These are phyloP conservation scores for Neopestalotiopsis clavispora DNA, from an alignment of 2,329 filamentous ascomycete genomes.

Conservation along the genomic window DNA sequence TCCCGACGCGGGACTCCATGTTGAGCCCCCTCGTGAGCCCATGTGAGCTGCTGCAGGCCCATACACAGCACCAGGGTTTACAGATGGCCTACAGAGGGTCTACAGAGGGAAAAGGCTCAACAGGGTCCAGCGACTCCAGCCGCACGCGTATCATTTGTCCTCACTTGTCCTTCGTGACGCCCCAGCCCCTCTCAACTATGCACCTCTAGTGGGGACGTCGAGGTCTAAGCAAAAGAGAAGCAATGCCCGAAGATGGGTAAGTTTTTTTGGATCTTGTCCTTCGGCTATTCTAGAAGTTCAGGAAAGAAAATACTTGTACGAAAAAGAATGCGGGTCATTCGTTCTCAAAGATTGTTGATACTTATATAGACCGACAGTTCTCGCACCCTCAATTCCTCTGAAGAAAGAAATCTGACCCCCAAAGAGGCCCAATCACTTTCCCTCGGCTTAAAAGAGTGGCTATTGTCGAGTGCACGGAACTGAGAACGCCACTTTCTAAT, in stretches of 20 bases:
- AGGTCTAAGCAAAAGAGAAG: not conserved
- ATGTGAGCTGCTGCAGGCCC: not conserved
- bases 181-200: constrained; percentile 14
- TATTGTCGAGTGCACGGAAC: not conserved
- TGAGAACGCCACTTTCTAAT: no score
- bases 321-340: not conserved
- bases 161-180: not conserved
- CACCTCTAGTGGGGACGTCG: constrained; percentile 4
- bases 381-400: not conserved
- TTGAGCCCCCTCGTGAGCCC: not conserved
- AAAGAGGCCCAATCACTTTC: no score
- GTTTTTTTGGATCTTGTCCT: not conserved
- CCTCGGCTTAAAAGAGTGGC: not conserved
- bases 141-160: constrained; percentile 15
- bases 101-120: not conserved
- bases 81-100: not conserved
- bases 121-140: constrained; percentile 1
- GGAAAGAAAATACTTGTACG: not conserved
- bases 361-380: not conserved
- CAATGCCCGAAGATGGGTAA: not conserved
- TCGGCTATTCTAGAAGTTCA: not conserved
- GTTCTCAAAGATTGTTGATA: not conserved
- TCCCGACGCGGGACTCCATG: not conserved
- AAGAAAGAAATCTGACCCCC: not conserved
- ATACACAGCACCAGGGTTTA: no score